These are phyloP conservation scores for Pinus tabuliformis DNA, from an alignment of 75 land plant species.

Conservation along the genomic window DNA sequence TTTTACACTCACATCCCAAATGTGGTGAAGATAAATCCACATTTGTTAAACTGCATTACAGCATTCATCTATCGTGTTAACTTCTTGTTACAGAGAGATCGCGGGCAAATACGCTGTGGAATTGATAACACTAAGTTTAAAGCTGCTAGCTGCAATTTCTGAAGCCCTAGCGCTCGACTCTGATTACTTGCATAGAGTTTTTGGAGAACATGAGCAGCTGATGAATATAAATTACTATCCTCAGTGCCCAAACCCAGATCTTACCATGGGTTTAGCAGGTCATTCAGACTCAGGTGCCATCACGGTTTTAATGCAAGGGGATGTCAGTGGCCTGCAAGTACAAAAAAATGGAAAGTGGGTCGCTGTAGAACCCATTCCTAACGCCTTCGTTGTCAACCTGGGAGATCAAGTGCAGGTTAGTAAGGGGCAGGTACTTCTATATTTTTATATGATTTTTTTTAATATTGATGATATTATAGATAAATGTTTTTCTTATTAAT, in stretches of 20 bases:
- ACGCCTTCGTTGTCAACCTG: slow-evolving; percentile 55
- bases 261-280: slow-evolving; percentile 56
- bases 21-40: too few relatives aligned
- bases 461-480: too few relatives aligned
- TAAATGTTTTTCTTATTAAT: too few relatives aligned
- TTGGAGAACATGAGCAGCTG: slow-evolving; percentile 49
- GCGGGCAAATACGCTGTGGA: slow-evolving; percentile 32
- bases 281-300: slow-evolving; percentile 64
- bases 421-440: slow-evolving; percentile 13
- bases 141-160: slow-evolving; percentile 41
- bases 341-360: slow-evolving; percentile 38
- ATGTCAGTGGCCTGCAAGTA: slow-evolving; percentile 50
- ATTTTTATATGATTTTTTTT: too few relatives aligned
- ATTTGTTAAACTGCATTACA: too few relatives aligned
- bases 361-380: slow-evolving; percentile 45
- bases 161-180: slow-evolving; percentile 51
- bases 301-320: slow-evolving; percentile 59
- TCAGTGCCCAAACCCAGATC: slow-evolving; percentile 67
- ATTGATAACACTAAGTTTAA: slow-evolving; percentile 20
- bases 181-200: slow-evolving; percentile 29
- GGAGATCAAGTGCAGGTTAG: slow-evolving; percentile 74
- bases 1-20: too few relatives aligned
- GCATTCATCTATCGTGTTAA: too few relatives aligned
- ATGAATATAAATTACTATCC: slow-evolving; percentile 72
- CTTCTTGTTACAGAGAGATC: slow-evolving; percentile 19